phyloP scores from a whole-genome alignment of 352 stramenopile genomes.

The Globisporangium splendens region DNA sequence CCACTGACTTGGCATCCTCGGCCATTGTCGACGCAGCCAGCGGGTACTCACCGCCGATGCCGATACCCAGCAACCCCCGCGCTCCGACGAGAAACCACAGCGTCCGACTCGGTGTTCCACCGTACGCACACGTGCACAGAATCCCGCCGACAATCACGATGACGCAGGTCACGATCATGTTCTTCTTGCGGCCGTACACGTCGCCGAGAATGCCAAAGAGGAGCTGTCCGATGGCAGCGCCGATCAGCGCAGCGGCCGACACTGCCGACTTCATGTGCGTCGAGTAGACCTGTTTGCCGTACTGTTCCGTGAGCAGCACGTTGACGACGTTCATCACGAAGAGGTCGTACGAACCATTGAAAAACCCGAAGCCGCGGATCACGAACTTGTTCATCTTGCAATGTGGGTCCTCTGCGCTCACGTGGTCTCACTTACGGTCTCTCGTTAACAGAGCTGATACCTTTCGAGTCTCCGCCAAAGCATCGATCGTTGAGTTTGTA shows the following conservation, averaged over 20 bases:
- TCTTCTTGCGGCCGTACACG: conserved; percentile 53
- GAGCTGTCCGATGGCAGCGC: conserved; percentile 55
- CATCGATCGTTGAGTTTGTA: too few relatives aligned
- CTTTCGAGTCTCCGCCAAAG: too few relatives aligned
- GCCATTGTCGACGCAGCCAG: conserved; percentile 44
- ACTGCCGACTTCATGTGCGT: too few relatives aligned
- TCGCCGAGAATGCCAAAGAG: conserved; percentile 60
- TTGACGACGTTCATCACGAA: conserved; percentile 84
- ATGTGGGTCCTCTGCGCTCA: too few relatives aligned
- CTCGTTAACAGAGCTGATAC: too few relatives aligned
- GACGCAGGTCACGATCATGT: conserved; percentile 66
- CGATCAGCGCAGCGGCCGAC: conserved; percentile 49
- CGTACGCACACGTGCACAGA: conserved; percentile 55
- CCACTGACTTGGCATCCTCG: conserved; percentile 45
- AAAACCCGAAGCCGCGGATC: conserved; percentile 71
- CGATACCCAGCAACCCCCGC: conserved; percentile 57
- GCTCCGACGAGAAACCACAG: conserved; percentile 63
- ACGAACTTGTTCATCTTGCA: conserved; percentile 55
- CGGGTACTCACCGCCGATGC: conserved; percentile 53
- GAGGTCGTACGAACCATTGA: conserved; percentile 76
- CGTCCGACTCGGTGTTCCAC: conserved; percentile 29
- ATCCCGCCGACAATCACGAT: conserved; percentile 67
- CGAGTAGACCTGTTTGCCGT: conserved; percentile 56
- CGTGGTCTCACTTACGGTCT: too few relatives aligned
- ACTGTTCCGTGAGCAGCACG: conserved; percentile 71